Evolutionary conservation across 2,329 filamentous ascomycete genomes (phyloP), one percentile per base, ranked within the genome.

Genomic region (Knoxdaviesia capensis): DNA sequence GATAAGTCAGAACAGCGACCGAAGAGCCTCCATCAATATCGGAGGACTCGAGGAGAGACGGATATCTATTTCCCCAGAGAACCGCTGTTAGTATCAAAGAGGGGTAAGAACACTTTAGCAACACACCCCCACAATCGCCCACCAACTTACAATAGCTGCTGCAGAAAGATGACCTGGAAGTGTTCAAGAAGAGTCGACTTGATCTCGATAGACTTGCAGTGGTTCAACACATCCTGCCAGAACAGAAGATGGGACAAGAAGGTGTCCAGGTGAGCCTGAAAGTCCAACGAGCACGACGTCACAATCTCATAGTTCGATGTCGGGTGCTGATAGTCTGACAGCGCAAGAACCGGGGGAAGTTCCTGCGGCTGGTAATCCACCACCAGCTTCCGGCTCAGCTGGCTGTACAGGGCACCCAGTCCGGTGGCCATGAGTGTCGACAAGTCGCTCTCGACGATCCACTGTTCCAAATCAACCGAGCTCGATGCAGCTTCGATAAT

Each of bases 341-440:
- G 70, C 33, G 81, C 80, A 11, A 98, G 69, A 42, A 94, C 79
- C 6, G 85, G 77, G 5, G 90, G 87, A 5, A 94, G 62, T 34
- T 80, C 73, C 44, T 84, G 74, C 7, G 75, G 61, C n/a, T 74
- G 69, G 55, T 87, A 76, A 47, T 86, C 70, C 48, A 94, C 79
- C 42, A 88, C 81, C 46, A 92, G 66, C 62, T 94, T 86, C 47
- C 81, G 75, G 51, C 73, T 77, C 46, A 77, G 60, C 50, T 77
- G 72, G 50, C 69, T 75, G 55, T 77, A 74, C 39, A 79, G 53
- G 67, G 72, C 90, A 10, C 90, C 90, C 1, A 98, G 63, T 0
- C 90, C 90, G 0, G 86, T 96, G 4, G 90, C 90, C 90, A 98
- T 96, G 48, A 96, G 66, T 0, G 90, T 96, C 8, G 90, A 90